Base-by-base conservation (phyloP, 2,329 filamentous ascomycete species). In the Aspergillus aculeatus region DNA sequence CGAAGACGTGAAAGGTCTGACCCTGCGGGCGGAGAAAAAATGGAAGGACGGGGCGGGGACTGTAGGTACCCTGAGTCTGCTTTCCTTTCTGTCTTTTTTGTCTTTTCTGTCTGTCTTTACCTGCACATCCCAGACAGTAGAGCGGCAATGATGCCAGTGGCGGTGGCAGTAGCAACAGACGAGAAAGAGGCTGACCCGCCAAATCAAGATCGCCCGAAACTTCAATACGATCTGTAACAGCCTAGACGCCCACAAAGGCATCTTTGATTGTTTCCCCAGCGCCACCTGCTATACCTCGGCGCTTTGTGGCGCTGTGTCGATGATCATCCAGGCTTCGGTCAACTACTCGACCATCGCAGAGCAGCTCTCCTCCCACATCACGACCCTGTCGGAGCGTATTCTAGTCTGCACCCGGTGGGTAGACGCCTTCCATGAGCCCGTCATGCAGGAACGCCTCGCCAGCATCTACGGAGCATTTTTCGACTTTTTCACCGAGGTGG, bases 401-500 rank as follows among this genome's bases (percentile, higher is more conserved):
- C 3, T 19, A 9, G 21, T 56, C 11, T 56, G 53, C 26, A 56
- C 53, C 12, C 44, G n/a, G 21, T 56, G 53, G 53, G 19, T 47
- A 5, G 11, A 52, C 26, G 9, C 32, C 11, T 52, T 32, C 21
- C 7, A 35, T 23, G 16, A 35, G 10, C 14, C 21, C 3, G 23
- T 21, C 24, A 56, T 56, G 38, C 53, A 56, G 19, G 29, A 26
- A 19, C 38, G 53, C 5, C 41, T 56, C 2, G 48, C 53, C 4
- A 26, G n/a, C 16, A 56, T 56, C 38, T 56, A 56, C 23, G 47
- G 24, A 16, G 38, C 47, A 16, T 56, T 48, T 24, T 56, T 56
- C 16, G 53, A 56, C 23, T 56, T 56, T 41, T 56, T 56, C 53
- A 56, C 47, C 14, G 47, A 56, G 3, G 53, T 56, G 11, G 53